Evolutionary conservation across 352 stramenopile genomes (phyloP).

Genomic region (Hyaloperonospora brassicae): DNA sequence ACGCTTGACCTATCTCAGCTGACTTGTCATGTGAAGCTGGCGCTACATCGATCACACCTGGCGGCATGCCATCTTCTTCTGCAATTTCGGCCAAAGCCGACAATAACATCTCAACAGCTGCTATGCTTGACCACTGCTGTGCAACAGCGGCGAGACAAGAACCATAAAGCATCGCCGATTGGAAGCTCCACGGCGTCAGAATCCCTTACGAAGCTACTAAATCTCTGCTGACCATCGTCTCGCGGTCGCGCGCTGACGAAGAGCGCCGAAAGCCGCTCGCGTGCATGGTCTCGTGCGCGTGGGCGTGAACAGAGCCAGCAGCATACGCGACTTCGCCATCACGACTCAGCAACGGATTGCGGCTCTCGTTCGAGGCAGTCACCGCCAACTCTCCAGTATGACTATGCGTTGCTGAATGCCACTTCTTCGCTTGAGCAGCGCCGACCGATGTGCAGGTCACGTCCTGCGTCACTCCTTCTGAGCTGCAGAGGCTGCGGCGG

Average conservation of each 20-base stretch:
- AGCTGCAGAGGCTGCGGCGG: slow-evolving; percentile 45
- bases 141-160: slow-evolving; percentile 90
- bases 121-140: slow-evolving; percentile 95
- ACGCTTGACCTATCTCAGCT: slow-evolving; percentile 62
- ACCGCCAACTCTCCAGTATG: slow-evolving; percentile 74
- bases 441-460: slow-evolving; percentile 43
- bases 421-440: slow-evolving; percentile 80
- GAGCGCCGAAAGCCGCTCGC: slow-evolving; percentile 78
- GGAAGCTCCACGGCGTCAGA: slow-evolving; percentile 99
- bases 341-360: slow-evolving; percentile 93
- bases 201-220: slow-evolving; percentile 92
- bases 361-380: slow-evolving; percentile 95
- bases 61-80: slow-evolving; percentile 74
- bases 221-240: slow-evolving; percentile 81
- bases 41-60: slow-evolving; percentile 88
- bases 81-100: slow-evolving; percentile 89
- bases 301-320: slow-evolving; percentile 93
- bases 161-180: slow-evolving; percentile 94
- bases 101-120: slow-evolving; percentile 89
- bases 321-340: slow-evolving; percentile 92
- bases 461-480: slow-evolving; percentile 57
- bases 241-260: slow-evolving; percentile 34
- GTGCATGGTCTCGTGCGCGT: slow-evolving; percentile 91
- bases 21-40: slow-evolving; percentile 55
- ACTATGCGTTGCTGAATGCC: slow-evolving; percentile 51